phyloP scores from a whole-genome alignment of 75 land plant genomes.

The Larix kaempferi region DNA sequence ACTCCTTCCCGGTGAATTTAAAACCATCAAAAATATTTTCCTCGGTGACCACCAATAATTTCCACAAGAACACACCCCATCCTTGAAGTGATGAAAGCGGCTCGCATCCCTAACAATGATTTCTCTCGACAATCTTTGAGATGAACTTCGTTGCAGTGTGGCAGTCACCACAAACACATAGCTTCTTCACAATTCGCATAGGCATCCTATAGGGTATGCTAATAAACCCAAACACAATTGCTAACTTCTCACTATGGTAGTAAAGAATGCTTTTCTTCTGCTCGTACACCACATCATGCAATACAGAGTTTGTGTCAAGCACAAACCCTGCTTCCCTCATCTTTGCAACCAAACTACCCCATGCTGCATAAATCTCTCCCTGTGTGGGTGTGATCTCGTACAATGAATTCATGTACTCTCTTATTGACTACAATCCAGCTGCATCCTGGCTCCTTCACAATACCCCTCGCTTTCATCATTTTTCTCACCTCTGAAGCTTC shows the following conservation, averaged over 20 bases:
- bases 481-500: constrained; percentile 21
- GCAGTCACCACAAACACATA: background rate
- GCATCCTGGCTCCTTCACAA: constrained; percentile 28
- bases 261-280: constrained; percentile 2
- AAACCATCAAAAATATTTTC: no score
- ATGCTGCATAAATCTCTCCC: background rate
- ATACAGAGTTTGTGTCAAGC: background rate
- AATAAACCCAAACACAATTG: background rate
- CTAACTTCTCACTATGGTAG: background rate
- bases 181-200: constrained; percentile 7
- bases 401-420: constrained; percentile 9
- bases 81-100: constrained; percentile 5
- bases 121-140: constrained; percentile 3
- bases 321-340: background rate
- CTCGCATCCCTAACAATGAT: constrained; percentile 3
- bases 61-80: background rate
- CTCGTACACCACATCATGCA: constrained; percentile 2
- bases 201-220: background rate
- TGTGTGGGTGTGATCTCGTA: background rate
- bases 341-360: background rate
- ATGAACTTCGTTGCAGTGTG: constrained; percentile 10
- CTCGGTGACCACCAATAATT: no score
- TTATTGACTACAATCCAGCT: constrained; percentile 11
- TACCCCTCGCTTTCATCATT: constrained; percentile 14
- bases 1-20: no score